Evolutionary conservation across 108 stramenopile species (phyloP).

Genomic region (Nannochloropsis granulata): DNA sequence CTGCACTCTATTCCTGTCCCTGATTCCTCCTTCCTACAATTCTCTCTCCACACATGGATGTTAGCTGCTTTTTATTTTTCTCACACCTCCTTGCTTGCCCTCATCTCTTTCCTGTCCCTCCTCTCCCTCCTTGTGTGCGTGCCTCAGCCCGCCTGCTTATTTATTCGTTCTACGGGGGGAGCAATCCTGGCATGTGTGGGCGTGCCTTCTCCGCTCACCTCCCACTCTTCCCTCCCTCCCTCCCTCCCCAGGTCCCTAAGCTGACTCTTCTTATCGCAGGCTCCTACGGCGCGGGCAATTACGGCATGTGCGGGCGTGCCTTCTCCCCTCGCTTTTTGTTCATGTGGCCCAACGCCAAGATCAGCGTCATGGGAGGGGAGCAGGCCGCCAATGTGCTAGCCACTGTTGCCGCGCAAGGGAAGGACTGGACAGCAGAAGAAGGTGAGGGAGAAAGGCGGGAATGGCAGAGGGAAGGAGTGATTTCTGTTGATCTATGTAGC

Average conservation of each 20-base stretch:
- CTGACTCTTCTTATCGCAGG: slow-evolving; percentile 87
- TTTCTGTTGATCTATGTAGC: slow-evolving; percentile 43
- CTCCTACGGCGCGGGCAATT: slow-evolving; percentile 63
- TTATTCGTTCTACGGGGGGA: too few species aligned
- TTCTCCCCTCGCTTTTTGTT: slow-evolving; percentile 84
- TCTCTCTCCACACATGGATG: too few species aligned
- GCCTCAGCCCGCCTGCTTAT: too few species aligned
- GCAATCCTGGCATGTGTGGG: too few species aligned
- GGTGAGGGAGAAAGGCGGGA: slow-evolving; percentile 44
- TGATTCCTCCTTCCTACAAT: too few species aligned
- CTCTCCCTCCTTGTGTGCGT: too few species aligned
- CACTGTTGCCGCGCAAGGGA: slow-evolving; percentile 58
- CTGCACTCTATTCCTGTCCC: too few species aligned
- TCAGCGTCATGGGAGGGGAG: slow-evolving; percentile 92
- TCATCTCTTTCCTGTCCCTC: too few species aligned
- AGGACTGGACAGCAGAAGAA: slow-evolving; percentile 45
- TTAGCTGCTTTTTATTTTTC: too few species aligned
- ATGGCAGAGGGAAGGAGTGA: slow-evolving; percentile 42
- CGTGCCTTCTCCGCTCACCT: not conserved
- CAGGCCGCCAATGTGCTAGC: slow-evolving; percentile 90
- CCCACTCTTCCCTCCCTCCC: not conserved
- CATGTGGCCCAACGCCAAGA: slow-evolving; percentile 94
- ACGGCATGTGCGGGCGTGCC: slow-evolving; percentile 95
- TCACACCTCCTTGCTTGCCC: too few species aligned
- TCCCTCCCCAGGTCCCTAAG: slow-evolving; percentile 58